Conservation (phyloP, 192 early-diverging fungal species). For the Backusella parvicylindrica region DNA sequence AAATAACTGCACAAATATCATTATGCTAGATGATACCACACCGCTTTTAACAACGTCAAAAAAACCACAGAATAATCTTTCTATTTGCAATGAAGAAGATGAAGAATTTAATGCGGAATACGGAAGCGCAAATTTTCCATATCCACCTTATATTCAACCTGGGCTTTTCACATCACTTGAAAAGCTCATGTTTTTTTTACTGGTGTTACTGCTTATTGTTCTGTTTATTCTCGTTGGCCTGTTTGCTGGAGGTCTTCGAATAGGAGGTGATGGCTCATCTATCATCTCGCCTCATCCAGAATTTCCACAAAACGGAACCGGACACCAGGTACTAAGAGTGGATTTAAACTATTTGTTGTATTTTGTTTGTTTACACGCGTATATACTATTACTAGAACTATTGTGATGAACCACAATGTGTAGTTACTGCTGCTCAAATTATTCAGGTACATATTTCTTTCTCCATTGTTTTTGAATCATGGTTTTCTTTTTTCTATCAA, state of each 20-base stretch:
- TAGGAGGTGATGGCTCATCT: slow-evolving; percentile 4
- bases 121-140: slow-evolving; percentile 22
- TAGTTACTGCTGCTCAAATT: slow-evolving; percentile 55
- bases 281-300: slow-evolving; percentile 6
- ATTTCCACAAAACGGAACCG: slow-evolving; percentile 8
- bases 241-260: slow-evolving; percentile 21
- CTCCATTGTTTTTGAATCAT: neutral
- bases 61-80: neutral
- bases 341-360: neutral
- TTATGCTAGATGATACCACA: neutral
- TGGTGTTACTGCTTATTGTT: slow-evolving; percentile 16
- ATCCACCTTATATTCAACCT: slow-evolving; percentile 26
- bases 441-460: slow-evolving; percentile 24
- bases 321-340: neutral
- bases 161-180: slow-evolving; percentile 33
- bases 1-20: neutral
- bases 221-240: slow-evolving; percentile 29
- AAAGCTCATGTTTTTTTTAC: slow-evolving; percentile 33
- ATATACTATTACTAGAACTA: neutral
- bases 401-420: slow-evolving; percentile 56
- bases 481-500: neutral
- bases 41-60: neutral
- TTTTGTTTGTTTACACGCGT: neutral
- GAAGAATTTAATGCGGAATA: slow-evolving; percentile 10
- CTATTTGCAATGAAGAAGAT: neutral